Conservation (phyloP, 345 rosid genomes). For the Dimocarpus longan region DNA sequence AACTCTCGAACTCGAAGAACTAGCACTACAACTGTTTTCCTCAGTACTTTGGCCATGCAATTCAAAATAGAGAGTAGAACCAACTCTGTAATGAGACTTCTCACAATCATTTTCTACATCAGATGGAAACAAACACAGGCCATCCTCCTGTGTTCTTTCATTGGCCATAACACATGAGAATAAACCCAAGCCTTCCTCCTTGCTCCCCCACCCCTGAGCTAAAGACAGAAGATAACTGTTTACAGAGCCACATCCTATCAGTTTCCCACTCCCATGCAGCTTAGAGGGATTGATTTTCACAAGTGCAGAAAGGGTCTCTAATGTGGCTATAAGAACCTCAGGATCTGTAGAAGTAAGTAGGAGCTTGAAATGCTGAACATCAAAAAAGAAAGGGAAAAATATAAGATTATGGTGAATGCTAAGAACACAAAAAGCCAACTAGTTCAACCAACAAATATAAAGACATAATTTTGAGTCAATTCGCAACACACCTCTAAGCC, state of each 20-base stretch:
- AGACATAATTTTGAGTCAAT: neutral
- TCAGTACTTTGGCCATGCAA: slow-evolving; percentile 52
- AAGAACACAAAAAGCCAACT: neutral
- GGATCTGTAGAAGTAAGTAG: slow-evolving; percentile 94
- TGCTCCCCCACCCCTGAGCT: slow-evolving; percentile 99
- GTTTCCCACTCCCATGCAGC: slow-evolving; percentile 83
- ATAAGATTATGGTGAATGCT: neutral
- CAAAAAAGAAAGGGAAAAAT: slow-evolving; percentile 26
- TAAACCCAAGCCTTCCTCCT: slow-evolving; percentile 94
- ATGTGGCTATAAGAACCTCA: slow-evolving; percentile 80
- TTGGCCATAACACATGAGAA: slow-evolving; percentile 88
- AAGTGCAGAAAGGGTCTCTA: slow-evolving; percentile 85
- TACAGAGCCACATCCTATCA: slow-evolving; percentile 84
- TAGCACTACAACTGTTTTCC: slow-evolving; percentile 36
- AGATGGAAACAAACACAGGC: slow-evolving; percentile 81
- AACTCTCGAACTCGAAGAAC: slow-evolving; percentile 52
- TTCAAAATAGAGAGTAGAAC: slow-evolving; percentile 89
- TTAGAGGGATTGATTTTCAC: slow-evolving; percentile 89
- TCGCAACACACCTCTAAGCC: slow-evolving; percentile 73
- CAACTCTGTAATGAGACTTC: slow-evolving; percentile 69
- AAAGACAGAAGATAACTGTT: slow-evolving; percentile 82
- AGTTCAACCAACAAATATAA: slow-evolving; percentile 6
- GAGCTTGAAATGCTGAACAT: slow-evolving; percentile 84
- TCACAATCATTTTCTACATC: slow-evolving; percentile 58
- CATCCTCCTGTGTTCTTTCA: slow-evolving; percentile 83